Evolutionary conservation across 371 early-diverging fungal genomes (phyloP), one percentile per base, ranked within the genome.

Genomic region (Globomyces sp.): DNA sequence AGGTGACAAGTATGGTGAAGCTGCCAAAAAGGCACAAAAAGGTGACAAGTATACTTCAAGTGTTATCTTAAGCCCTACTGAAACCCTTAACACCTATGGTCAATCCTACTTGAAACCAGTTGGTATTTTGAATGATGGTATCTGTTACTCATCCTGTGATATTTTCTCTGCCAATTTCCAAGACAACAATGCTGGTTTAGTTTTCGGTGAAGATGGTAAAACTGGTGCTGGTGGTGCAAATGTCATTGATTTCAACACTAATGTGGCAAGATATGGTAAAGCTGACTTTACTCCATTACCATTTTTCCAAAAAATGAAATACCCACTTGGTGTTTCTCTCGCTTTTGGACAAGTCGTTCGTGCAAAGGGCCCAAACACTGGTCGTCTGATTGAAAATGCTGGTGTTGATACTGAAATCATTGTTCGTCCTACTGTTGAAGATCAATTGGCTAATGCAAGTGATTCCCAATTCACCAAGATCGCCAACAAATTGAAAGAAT

Each of bases 191-290:
- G 44, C 53, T 6, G 71, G 40, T 41, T 41, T 50, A n/a, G 63
- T 74, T n/a, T 68, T 68, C 57, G 74, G 74, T 48, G 71, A 71
- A 63, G 74, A 74, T 64, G 67, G 64, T 48, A n/a, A 48, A 41
- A 71, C 74, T 13, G 74, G 74, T 36, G 74, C 65, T 51, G 74
- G 74, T 11, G 74, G 71, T 41, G 74, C 74, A 24, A 68, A 67
- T 55, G 71, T 70, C 51, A 63, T 51, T 42, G 73, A 72, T n/a
- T 66, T 70, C 49, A 52, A 65, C 58, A 57, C 57, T 5, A 71
- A 11, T 11, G 64, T 8, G 52, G 62, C 44, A 49, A 65, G 63
- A 39, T 39, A 45, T 1, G 6, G 6, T 34, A 11, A 50, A n/a
- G n/a, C 24, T 49, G 4, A 36, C n/a, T 50, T 63, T 24, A 11